These are phyloP conservation scores for Chrysanthemum makinoi DNA, from an alignment of 129 eudicot species.

Conservation along the genomic window DNA sequence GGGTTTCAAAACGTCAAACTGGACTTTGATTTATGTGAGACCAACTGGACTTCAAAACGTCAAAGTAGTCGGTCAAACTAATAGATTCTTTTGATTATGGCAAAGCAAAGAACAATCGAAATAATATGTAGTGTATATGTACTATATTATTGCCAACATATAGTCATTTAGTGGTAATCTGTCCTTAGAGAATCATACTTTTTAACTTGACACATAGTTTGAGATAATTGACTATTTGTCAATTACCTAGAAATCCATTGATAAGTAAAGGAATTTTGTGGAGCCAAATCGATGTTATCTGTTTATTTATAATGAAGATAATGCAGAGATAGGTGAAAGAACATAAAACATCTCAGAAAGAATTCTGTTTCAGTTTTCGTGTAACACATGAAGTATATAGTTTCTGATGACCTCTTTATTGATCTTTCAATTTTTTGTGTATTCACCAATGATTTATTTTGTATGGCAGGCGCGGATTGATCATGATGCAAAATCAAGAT, in stretches of 20 bases:
- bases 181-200: neutral
- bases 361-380: neutral
- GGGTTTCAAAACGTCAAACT: neutral
- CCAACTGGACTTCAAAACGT: too few relatives aligned
- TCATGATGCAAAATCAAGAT: slow-evolving; percentile 39
- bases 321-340: neutral
- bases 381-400: neutral
- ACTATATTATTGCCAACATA: neutral
- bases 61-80: neutral
- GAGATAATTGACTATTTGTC: neutral
- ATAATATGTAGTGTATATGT: neutral
- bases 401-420: neutral
- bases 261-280: neutral
- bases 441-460: neutral
- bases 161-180: neutral
- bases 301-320: neutral
- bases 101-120: neutral
- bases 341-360: neutral
- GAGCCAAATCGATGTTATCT: neutral
- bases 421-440: neutral
- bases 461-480: slow-evolving; percentile 52
- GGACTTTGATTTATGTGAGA: too few relatives aligned
- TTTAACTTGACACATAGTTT: neutral
- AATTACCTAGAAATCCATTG: neutral
- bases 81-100: neutral